These are phyloP conservation scores for Clavispora phyllophila DNA, from an alignment of 805 yeast species.

Conservation along the genomic window DNA sequence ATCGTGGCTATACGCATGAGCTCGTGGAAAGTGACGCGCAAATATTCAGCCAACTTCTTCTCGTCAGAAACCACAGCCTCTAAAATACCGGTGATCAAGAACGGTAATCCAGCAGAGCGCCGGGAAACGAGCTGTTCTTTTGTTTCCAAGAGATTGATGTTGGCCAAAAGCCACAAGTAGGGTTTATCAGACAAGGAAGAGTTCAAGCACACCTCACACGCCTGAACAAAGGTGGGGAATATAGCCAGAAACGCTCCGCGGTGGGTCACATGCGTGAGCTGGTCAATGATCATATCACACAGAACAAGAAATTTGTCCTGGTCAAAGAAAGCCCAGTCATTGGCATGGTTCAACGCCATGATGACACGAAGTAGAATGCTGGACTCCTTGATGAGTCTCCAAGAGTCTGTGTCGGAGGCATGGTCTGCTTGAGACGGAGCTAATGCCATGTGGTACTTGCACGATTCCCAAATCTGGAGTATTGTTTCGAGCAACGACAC, in stretches of 20 bases:
- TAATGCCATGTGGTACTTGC: conserved; percentile 38
- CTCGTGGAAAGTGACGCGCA: conserved; percentile 46
- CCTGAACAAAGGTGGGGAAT: conserved; percentile 69
- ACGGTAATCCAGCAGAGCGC: conserved; percentile 91
- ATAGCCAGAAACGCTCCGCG: conserved; percentile 91
- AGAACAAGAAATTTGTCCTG: conserved; percentile 23
- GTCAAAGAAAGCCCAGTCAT: conserved; percentile 13
- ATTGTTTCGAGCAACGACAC: conserved; percentile 16
- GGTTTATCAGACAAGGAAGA: conserved; percentile 37
- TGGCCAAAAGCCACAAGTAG: conserved; percentile 54
- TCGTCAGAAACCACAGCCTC: conserved; percentile 35
- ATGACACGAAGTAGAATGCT: conserved; percentile 48
- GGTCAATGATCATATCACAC: conserved; percentile 58
- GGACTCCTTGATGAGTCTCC: conserved; percentile 82
- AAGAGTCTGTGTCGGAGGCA: conserved; percentile 53
- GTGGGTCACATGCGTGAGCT: conserved; percentile 72
- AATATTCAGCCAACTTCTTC: conserved; percentile 23
- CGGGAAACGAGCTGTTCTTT: conserved; percentile 73
- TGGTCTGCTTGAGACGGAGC: conserved; percentile 30
- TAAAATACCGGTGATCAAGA: conserved; percentile 68
- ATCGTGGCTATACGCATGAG: conserved; percentile 51
- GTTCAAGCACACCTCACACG: conserved; percentile 53
- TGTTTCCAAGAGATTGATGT: conserved; percentile 45
- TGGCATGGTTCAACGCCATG: conserved; percentile 19
- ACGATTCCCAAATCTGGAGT: conserved; percentile 39